phyloP scores from a whole-genome alignment of 2,329 filamentous ascomycete species.

The Pseudopithomyces chartarum region DNA sequence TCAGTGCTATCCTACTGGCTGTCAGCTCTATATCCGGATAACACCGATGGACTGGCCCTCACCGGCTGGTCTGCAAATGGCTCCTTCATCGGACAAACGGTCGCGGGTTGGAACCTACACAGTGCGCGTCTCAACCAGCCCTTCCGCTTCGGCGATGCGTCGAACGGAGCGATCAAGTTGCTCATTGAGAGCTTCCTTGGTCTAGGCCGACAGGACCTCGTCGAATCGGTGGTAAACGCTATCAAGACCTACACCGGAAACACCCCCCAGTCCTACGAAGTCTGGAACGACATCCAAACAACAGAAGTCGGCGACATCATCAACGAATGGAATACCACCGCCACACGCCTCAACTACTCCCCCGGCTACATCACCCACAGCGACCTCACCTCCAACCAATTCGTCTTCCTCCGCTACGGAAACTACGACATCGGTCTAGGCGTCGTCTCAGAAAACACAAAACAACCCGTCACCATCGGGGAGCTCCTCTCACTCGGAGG shows the following conservation, averaged over 20 bases:
- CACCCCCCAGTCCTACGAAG: slow-evolving; percentile 14
- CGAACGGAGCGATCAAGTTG: slow-evolving; percentile 6
- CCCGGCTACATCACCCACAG: slow-evolving; percentile 60
- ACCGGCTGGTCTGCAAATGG: slow-evolving; percentile 63
- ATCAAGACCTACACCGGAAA: no score
- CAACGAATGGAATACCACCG: slow-evolving; percentile 34
- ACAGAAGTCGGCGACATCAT: slow-evolving; percentile 39
- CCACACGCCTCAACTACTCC: slow-evolving; percentile 33
- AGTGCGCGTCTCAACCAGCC: slow-evolving; percentile 51
- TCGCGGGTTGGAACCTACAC: slow-evolving; percentile 55
- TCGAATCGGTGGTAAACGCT: no score
- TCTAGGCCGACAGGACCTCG: no score
- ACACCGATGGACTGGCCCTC: slow-evolving; percentile 63
- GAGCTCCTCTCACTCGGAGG: slow-evolving; percentile 63
- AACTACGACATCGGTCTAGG: slow-evolving; percentile 62
- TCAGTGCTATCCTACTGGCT: slow-evolving; percentile 63
- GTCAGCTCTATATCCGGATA: slow-evolving; percentile 56
- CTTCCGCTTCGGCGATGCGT: slow-evolving; percentile 45
- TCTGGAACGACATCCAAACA: slow-evolving; percentile 33
- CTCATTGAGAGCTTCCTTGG: no score
- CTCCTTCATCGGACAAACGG: slow-evolving; percentile 50
- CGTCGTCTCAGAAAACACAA: slow-evolving; percentile 50
- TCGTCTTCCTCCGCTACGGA: slow-evolving; percentile 54
- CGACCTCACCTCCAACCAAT: slow-evolving; percentile 56
- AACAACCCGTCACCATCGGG: slow-evolving; percentile 63